These are phyloP conservation scores for Inga oerstediana DNA, from an alignment of 306 rosid genomes.

Conservation along the genomic window DNA sequence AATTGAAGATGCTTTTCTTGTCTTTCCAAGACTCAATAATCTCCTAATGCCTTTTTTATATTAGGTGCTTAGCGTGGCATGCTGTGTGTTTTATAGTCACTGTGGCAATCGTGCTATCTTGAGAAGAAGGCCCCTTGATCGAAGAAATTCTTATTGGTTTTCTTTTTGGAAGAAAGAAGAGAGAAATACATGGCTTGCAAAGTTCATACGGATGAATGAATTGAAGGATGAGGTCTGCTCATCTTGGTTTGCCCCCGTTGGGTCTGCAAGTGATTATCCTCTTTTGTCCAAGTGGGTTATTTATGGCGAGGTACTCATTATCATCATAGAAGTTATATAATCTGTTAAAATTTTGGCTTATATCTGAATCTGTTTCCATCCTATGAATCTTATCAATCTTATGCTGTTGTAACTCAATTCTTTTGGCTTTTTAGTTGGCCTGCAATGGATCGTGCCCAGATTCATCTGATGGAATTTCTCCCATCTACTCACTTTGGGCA, in stretches of 20 bases:
- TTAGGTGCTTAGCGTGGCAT: conserved; percentile 96
- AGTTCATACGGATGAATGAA: conserved; percentile 82
- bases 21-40: conserved; percentile 28
- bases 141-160: conserved; percentile 66
- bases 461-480: conserved; percentile 90
- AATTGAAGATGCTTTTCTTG: conserved; percentile 23
- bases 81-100: conserved; percentile 98
- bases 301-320: conserved; percentile 82
- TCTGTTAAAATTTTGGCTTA: conserved; percentile 8
- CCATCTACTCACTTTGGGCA: conserved; percentile 97
- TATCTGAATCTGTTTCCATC: conserved; percentile 3
- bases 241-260: conserved; percentile 99
- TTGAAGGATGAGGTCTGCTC: conserved; percentile 95
- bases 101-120: conserved; percentile 91
- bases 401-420: conserved; percentile 7
- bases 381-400: background rate
- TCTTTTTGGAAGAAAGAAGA: conserved; percentile 86
- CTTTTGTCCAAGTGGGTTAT: conserved; percentile 98
- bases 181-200: conserved; percentile 86
- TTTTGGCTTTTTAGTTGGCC: conserved; percentile 67
- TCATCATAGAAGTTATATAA: conserved; percentile 22
- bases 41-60: conserved; percentile 34
- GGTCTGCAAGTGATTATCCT: conserved; percentile 98
- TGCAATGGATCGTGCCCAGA: conserved; percentile 94
- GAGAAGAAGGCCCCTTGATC: conserved; percentile 62